These are phyloP conservation scores for Penicillium sp. DNA, from an alignment of 2,329 filamentous ascomycete genomes.

Conservation along the genomic window DNA sequence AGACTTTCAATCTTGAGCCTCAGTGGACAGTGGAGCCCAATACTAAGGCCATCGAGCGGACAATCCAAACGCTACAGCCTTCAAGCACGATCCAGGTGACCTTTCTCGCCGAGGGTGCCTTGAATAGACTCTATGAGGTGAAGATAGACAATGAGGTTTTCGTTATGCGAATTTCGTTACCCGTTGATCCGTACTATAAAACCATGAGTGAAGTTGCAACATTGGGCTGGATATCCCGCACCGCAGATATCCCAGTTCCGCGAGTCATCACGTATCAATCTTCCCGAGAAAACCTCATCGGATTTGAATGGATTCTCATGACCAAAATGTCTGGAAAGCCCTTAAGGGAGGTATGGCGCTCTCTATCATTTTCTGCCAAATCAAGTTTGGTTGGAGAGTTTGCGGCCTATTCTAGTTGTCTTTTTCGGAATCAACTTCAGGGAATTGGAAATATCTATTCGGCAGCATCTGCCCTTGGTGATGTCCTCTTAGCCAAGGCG, in stretches of 20 bases:
- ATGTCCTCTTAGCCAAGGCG: background rate
- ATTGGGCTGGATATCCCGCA: conserved; percentile 8
- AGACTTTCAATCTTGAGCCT: conserved; percentile 5
- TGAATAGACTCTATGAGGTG: conserved; percentile 13
- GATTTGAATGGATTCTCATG: conserved; percentile 21
- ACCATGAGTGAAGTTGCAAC: conserved; percentile 16
- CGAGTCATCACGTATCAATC: conserved; percentile 12
- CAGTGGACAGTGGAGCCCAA: conserved; percentile 9
- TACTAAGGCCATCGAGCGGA: conserved; percentile 8
- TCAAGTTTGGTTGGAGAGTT: conserved; percentile 3
- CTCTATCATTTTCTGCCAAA: conserved; percentile 9
- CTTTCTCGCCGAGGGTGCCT: conserved; percentile 9
- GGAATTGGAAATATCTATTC: conserved; percentile 15
- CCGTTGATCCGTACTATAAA: conserved; percentile 11
- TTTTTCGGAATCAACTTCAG: conserved; percentile 13
- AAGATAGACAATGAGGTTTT: conserved; percentile 5
- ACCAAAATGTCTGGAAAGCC: conserved; percentile 10
- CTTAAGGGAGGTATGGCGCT: conserved; percentile 3
- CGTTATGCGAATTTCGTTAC: conserved; percentile 13
- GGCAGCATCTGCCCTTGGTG: background rate
- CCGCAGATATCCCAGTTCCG: conserved; percentile 13
- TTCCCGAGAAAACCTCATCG: conserved; percentile 13
- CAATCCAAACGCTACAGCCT: conserved; percentile 8
- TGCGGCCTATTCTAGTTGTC: conserved; percentile 4
- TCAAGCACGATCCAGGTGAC: conserved; percentile 3